phyloP scores from a whole-genome alignment of 2,329 filamentous ascomycete genomes.

The Stagonosporopsis chrysanthemi region DNA sequence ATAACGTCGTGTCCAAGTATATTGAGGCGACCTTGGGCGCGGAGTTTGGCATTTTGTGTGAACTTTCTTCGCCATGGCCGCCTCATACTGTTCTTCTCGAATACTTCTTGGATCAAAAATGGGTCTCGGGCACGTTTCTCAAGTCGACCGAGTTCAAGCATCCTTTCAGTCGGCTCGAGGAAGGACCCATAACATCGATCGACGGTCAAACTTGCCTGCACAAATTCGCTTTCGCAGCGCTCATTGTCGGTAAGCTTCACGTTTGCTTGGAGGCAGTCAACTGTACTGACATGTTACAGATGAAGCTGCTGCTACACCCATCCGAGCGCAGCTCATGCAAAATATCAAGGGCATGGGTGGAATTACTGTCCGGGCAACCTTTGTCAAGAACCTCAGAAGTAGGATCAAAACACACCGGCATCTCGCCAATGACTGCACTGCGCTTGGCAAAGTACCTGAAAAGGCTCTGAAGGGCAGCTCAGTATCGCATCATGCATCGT shows the following conservation, averaged over 20 bases:
- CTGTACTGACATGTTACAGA: background rate
- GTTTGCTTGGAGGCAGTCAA: background rate
- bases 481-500: conserved; percentile 25
- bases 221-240: conserved; percentile 34
- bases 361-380: conserved; percentile 22
- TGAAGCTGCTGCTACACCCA: conserved; percentile 2
- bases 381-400: conserved; percentile 13
- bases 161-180: background rate
- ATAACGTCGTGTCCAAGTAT: conserved; percentile 34
- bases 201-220: conserved; percentile 5
- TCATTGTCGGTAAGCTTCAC: conserved; percentile 19
- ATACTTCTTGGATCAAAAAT: conserved; percentile 29
- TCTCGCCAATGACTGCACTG: background rate
- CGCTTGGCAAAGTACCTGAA: conserved; percentile 21
- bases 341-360: conserved; percentile 22
- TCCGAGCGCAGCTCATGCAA: conserved; percentile 5
- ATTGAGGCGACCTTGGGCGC: conserved; percentile 39
- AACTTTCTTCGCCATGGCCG: conserved; percentile 1
- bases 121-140: background rate
- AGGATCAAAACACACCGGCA: accelerated
- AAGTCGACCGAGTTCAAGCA: background rate
- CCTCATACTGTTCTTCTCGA: conserved; percentile 13
- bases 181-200: background rate
- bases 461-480: conserved; percentile 32
- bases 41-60: conserved; percentile 27